A percentile compares a stretch with the other conserved stretches of the same genome.
Evolutionary conservation across 805 yeast species (phyloP).

Genomic region (Tetrapisispora nanseiensis): DNA sequence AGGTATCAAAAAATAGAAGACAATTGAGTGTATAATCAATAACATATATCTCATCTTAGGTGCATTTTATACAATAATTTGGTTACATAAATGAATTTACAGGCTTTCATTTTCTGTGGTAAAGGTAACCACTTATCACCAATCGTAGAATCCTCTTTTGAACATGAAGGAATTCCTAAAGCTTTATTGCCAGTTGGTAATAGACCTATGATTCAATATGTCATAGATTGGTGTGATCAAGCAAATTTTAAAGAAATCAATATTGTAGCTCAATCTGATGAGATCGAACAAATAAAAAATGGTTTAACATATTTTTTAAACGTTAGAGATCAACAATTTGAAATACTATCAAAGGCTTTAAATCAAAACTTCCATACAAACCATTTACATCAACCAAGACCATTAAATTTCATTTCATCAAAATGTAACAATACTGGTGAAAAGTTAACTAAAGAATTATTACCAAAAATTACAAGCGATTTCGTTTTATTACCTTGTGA

Average conservation of each 20-base stretch:
- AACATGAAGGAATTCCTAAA: constrained; percentile 49
- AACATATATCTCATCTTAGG: no score
- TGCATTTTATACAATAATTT: no score
- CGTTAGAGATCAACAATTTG: constrained; percentile 30
- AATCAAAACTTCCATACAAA: constrained; percentile 19
- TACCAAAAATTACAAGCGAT: constrained; percentile 36
- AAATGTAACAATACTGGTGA: constrained; percentile 54
- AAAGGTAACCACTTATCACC: constrained; percentile 68
- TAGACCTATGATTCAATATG: constrained; percentile 78
- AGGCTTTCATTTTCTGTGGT: constrained; percentile 86
- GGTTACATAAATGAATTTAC: constrained; percentile 91
- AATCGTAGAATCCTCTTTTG: constrained; percentile 25
- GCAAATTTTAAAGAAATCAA: constrained; percentile 69
- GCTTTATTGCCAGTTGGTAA: constrained; percentile 87
- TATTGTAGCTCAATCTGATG: constrained; percentile 45
- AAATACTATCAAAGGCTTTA: constrained; percentile 17
- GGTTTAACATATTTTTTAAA: constrained; percentile 40
- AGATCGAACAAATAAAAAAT: constrained; percentile 37
- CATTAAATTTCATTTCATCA: constrained; percentile 35
- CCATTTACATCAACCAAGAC: constrained; percentile 27
- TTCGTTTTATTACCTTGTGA: constrained; percentile 91
- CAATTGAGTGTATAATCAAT: no score
- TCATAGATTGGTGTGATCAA: constrained; percentile 84
- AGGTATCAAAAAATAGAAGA: not conserved
- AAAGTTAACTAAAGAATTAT: constrained; percentile 39